These are phyloP conservation scores for Cryphonectria japonica DNA, from an alignment of 2,329 filamentous ascomycete genomes.

Conservation along the genomic window DNA sequence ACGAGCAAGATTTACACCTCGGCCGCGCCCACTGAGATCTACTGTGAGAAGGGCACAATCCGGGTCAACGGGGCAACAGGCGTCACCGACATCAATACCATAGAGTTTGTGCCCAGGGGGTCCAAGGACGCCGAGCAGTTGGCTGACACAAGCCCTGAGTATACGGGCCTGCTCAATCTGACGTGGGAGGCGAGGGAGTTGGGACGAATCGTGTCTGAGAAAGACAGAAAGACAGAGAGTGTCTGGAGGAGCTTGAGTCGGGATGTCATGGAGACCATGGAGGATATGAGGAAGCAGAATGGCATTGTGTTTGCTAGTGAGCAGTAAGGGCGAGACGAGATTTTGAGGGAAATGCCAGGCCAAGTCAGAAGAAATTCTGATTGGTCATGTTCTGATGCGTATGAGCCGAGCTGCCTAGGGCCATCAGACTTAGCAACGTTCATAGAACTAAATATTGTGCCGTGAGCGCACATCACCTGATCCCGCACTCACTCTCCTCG, in stretches of 20 bases:
- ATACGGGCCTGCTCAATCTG: constrained; percentile 25
- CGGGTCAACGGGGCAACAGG: constrained; percentile 26
- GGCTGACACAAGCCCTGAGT: constrained; percentile 22
- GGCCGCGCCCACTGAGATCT: constrained; percentile 27
- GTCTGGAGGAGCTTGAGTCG: constrained; percentile 19
- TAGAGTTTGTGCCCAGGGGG: constrained; percentile 23
- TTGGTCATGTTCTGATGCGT: neutral
- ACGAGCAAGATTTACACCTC: constrained; percentile 31
- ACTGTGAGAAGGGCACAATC: constrained; percentile 28
- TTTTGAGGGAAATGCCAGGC: too few relatives aligned
- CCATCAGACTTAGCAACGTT: neutral
- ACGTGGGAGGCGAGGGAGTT: constrained; percentile 28
- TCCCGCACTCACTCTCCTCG: neutral
- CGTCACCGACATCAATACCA: constrained; percentile 25
- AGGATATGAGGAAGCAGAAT: constrained; percentile 28
- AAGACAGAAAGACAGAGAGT: constrained; percentile 21
- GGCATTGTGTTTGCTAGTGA: constrained; percentile 24
- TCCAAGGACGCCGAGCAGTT: constrained; percentile 27
- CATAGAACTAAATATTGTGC: neutral
- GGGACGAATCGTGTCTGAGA: constrained; percentile 17
- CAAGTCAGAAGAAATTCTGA: neutral
- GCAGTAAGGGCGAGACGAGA: constrained; percentile 4
- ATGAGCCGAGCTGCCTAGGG: neutral
- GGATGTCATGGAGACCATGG: constrained; percentile 26
- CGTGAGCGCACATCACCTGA: neutral